A percentile compares a stretch with the other conserved stretches of the same genome.
These are phyloP conservation scores for Chlorella sorokiniana DNA, from an alignment of 139 green algal genomes.

Conservation along the genomic window DNA sequence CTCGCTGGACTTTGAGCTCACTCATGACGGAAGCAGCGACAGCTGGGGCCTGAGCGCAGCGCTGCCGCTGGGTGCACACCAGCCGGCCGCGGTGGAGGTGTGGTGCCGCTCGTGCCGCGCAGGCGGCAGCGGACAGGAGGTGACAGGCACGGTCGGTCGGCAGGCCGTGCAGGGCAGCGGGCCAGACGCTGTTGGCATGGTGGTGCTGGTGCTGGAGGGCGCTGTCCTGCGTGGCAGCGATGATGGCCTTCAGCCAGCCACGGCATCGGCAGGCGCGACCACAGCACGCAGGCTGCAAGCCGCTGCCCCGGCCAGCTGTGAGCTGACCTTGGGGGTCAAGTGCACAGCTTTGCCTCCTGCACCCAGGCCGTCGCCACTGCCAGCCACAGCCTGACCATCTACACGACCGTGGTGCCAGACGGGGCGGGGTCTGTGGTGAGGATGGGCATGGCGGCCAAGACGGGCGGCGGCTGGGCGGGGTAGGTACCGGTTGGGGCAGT, in stretches of 20 bases:
- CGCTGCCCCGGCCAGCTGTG: neutral
- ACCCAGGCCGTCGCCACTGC: neutral
- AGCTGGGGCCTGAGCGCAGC: neutral
- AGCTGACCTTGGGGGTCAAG: neutral
- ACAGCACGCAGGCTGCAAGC: neutral
- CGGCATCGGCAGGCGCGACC: neutral
- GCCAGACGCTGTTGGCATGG: neutral
- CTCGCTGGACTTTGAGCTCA: constrained; percentile 9
- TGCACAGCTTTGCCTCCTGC: constrained; percentile 20
- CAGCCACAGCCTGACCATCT: neutral
- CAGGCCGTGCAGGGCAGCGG: neutral
- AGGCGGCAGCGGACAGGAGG: too few relatives aligned
- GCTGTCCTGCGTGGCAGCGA: neutral
- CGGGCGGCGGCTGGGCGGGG: neutral
- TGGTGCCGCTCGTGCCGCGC: constrained; percentile 2
- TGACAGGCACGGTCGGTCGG: neutral
- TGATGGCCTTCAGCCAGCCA: neutral
- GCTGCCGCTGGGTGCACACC: neutral
- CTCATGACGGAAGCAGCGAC: neutral
- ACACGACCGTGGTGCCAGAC: neutral
- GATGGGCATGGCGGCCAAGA: neutral
- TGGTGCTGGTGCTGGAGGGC: neutral
- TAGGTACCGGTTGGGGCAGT: neutral
- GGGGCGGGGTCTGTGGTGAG: neutral
- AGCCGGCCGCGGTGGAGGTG: neutral